Evolutionary conservation across 345 rosid genomes (phyloP).

Genomic region (Salix purpurea): DNA sequence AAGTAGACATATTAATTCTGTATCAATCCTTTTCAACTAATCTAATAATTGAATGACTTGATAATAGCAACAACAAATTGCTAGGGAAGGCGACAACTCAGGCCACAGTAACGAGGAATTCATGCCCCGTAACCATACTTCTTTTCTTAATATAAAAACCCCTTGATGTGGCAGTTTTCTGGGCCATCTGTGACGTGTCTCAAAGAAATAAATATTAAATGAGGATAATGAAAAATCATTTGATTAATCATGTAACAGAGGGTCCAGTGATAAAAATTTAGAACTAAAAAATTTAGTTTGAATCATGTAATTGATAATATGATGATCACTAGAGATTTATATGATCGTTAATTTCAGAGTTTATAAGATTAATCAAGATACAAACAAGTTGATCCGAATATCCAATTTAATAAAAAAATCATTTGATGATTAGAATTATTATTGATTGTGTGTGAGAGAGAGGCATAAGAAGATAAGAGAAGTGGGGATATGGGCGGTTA

Average conservation of each 20-base stretch:
- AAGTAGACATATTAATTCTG: too few relatives aligned
- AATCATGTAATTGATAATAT: too few relatives aligned
- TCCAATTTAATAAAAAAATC: background rate
- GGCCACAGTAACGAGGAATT: conserved; percentile 6
- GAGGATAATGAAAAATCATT: conserved; percentile 29
- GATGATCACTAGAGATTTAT: too few relatives aligned
- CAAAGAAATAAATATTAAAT: background rate
- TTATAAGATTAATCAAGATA: too few relatives aligned
- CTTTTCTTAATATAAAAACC: background rate
- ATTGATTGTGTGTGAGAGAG: conserved; percentile 41
- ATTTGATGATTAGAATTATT: conserved; percentile 28
- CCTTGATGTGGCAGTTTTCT: conserved; percentile 6
- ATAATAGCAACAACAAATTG: too few relatives aligned
- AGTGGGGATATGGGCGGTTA: conserved; percentile 63
- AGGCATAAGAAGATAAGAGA: conserved; percentile 36
- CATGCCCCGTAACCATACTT: conserved; percentile 13
- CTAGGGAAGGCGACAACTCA: background rate
- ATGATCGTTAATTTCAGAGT: too few relatives aligned
- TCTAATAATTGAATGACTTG: too few relatives aligned
- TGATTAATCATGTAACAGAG: background rate
- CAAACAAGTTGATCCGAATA: too few relatives aligned
- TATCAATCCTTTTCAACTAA: too few relatives aligned
- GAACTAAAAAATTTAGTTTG: too few relatives aligned
- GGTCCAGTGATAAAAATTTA: too few relatives aligned
- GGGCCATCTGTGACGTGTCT: conserved; percentile 1